Evolutionary conservation across 352 stramenopile genomes (phyloP).

Genomic region (Phytopythium oedochilum): DNA sequence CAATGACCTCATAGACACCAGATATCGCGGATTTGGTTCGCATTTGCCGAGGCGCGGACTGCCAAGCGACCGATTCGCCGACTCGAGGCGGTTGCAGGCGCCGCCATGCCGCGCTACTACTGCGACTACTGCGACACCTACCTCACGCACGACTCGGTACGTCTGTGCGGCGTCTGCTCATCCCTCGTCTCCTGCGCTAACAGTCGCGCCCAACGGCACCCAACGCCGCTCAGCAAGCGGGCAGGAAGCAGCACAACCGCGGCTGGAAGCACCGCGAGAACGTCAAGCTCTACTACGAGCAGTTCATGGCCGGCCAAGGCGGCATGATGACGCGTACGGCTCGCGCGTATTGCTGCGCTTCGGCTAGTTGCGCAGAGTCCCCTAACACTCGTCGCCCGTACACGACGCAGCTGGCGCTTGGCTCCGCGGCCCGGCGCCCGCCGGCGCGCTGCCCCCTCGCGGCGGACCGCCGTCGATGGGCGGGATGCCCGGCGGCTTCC

Average conservation of each 20-base stretch:
- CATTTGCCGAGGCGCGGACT: too few relatives aligned
- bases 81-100: neutral
- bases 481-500: conserved; percentile 50
- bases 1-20: too few relatives aligned
- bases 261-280: conserved; percentile 95
- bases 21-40: too few relatives aligned
- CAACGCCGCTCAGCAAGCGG: conserved; percentile 61
- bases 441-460: conserved; percentile 45
- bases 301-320: conserved; percentile 72
- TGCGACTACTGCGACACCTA: conserved; percentile 95
- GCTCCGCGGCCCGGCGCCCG: conserved; percentile 36
- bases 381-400: too few relatives aligned
- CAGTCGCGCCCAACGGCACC: too few relatives aligned
- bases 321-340: conserved; percentile 73
- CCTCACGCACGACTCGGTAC: conserved; percentile 92
- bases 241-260: conserved; percentile 92
- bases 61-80: too few relatives aligned
- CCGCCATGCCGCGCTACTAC: conserved; percentile 90
- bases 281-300: conserved; percentile 93
- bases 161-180: conserved; percentile 3
- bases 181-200: conserved; percentile 12
- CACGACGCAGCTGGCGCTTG: conserved; percentile 80
- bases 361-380: conserved; percentile 4
- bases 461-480: conserved; percentile 16
- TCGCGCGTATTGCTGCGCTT: neutral